A percentile compares a stretch with the other conserved stretches of the same genome.
phyloP scores from a whole-genome alignment of 31 red algal genomes.

The Odonthalia washingtoniensis region DNA sequence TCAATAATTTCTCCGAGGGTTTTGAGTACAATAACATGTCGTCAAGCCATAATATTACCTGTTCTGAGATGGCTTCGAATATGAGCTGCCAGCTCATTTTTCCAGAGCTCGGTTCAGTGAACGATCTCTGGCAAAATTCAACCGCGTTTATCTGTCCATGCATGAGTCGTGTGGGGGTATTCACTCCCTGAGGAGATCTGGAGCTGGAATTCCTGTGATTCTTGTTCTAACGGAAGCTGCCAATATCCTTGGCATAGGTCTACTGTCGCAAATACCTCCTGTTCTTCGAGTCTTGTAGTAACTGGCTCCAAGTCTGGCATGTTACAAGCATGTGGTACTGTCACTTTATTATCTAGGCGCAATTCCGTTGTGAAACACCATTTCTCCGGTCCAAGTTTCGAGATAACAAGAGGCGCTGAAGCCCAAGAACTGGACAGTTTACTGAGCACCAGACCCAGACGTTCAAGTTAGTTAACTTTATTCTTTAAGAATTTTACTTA shows the following conservation, averaged over 20 bases:
- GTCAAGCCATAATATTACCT: conserved; percentile 1
- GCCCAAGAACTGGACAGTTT: too few species aligned
- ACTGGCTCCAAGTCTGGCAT: neutral
- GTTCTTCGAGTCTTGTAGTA: neutral
- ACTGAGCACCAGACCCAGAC: too few species aligned
- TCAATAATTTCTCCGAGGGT: neutral
- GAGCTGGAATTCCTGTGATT: neutral
- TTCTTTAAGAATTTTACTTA: too few species aligned
- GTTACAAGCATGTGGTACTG: neutral
- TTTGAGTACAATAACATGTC: conserved; percentile 3
- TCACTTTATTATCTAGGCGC: neutral
- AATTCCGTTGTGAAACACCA: neutral
- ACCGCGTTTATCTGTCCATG: conserved; percentile 44
- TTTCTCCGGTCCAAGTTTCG: neutral
- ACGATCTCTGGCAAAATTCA: conserved; percentile 14
- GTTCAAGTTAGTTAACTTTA: too few species aligned
- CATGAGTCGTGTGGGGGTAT: neutral
- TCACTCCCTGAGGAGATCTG: neutral
- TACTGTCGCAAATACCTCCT: neutral
- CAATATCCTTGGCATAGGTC: conserved; percentile 2
- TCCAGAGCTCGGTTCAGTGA: too few species aligned
- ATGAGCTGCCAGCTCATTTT: too few species aligned
- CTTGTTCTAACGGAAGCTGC: neutral
- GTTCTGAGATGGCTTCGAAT: neutral
- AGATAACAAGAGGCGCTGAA: too few species aligned